Conservation (phyloP, 2,329 filamentous ascomycete genomes). For the Fusarium heterosporum region DNA sequence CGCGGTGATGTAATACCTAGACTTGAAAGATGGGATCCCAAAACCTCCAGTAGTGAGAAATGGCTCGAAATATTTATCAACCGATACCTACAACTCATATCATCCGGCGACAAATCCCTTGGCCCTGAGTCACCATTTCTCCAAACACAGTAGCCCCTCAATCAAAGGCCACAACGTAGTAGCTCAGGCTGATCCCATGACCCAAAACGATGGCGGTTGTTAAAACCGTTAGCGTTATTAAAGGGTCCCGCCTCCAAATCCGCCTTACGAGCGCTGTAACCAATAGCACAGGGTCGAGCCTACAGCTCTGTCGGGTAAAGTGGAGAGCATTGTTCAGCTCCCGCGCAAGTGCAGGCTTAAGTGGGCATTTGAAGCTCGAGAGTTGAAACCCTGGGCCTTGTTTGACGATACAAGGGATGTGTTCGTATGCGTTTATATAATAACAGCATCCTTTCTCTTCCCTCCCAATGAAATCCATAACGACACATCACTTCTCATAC, state of each 20-base stretch:
- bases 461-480: background rate
- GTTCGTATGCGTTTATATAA: slow-evolving; percentile 10
- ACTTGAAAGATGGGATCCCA: background rate
- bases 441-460: background rate
- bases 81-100: background rate
- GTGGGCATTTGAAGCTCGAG: slow-evolving; percentile 3
- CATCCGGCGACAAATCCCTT: background rate
- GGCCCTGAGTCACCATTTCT: background rate
- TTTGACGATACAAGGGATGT: slow-evolving; percentile 22
- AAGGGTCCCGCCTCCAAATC: slow-evolving; percentile 29
- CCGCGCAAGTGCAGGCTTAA: slow-evolving; percentile 18
- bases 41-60: background rate
- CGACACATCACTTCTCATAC: background rate
- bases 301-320: slow-evolving; percentile 26
- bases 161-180: slow-evolving; percentile 25
- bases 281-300: slow-evolving; percentile 18
- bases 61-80: background rate
- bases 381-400: slow-evolving; percentile 29
- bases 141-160: slow-evolving; percentile 14
- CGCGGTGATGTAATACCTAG: slow-evolving; percentile 25
- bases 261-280: slow-evolving; percentile 32
- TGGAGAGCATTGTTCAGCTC: slow-evolving; percentile 32
- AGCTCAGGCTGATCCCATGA: background rate
- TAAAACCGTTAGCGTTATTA: slow-evolving; percentile 37
- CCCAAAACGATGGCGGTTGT: slow-evolving; percentile 22